Base-by-base conservation (phyloP, 2,329 filamentous ascomycete genomes). In the Xylariomycetidae sp. region DNA sequence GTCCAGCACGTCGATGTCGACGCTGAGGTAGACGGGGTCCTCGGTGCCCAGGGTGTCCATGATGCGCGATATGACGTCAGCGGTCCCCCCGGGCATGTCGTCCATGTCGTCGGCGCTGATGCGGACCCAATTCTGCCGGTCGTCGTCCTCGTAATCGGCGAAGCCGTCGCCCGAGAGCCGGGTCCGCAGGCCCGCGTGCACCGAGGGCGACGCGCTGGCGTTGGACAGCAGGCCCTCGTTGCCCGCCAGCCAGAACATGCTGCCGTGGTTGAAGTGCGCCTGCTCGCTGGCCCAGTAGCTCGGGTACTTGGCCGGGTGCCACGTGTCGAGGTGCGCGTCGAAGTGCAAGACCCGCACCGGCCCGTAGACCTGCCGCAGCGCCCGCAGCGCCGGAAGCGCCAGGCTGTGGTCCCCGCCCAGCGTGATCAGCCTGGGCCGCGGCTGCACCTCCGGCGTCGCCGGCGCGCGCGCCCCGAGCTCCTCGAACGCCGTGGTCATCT, bases 51-150 rank as follows among this genome's bases (percentile, higher is more conserved):
- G 78, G 1, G 79, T 73, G 6, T 73, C 58, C 55, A 94, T 67
- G 53, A 95, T 94, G 25, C 66, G 64, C 14, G 77, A 64, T 12
- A 89, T 72, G 39, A 95, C 71, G 3, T 85, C 87, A 41, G 68
- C 64, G 0, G 78, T 72, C 17, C 88, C 88, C n/a, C n/a, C n/a
- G n/a, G n/a, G n/a, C 8, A 92, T 61, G 17, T 89, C 86, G 58
- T 95, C 88, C 39, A 95, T 88, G 48, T 94, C 88, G 57, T 94
- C 87, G 8, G 85, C 77, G n/a, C 77, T 73, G 46, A 94, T 85
- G 11, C 86, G 80, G 38, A 85, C 61, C 74, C 88, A 94, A 40
- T 85, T 85, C 63, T 94, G 85, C 36, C 72, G 55, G 20, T 69
- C 77, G 49, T 94, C 86, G 46, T 83, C 79, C 13, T 81, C 77